Evolutionary conservation across 2,329 filamentous ascomycete species (phyloP), one percentile per base, ranked within the genome.

Genomic region (Drechslerella coelobrocha): DNA sequence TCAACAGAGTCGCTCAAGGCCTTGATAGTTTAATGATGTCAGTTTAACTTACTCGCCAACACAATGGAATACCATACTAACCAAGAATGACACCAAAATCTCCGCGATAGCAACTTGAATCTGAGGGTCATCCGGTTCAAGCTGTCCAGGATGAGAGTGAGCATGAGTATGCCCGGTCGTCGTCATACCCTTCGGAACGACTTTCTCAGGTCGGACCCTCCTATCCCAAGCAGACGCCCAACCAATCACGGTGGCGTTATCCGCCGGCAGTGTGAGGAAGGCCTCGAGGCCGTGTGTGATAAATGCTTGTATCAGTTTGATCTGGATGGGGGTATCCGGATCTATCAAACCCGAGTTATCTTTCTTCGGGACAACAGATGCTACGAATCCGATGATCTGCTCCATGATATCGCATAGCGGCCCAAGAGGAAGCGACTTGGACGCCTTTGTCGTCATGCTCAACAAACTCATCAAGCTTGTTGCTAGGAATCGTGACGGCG

Each of bases 261-360:
- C 68, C n/a, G 9, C 43, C n/a, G 60, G 59, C 12, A 63, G 26
- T 1, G 60, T 63, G 2, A 72, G 51, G 54, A 72, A 72, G 6
- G 59, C 60, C 31, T 72, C 68, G 14, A 72, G 43, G 7, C 59
- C 59, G 14, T 72, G 68, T 5, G 68, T 72, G n/a, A 65, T 65
- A n/a, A 72, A 72, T n/a, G 68, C 68, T 14, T 72, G 60, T 50
- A 63, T 63, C 17, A 72, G 27, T 41, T 72, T 72, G 41, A 60
- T 26, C 31, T 65, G 61, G 29, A 72, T 61, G 8, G 68, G 68
- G 23, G 52, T 21, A 52, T 72, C 68, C 19, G 26, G 23, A 12
- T 72, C 68, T 6, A 29, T 43, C 14, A 41, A 47, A 9, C 26
- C 43, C 12, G 23, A 23, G 7, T 59, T 54, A 2, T 39, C 24